A percentile compares a stretch with the other conserved stretches of the same genome.
These are phyloP conservation scores for Clonostachys solani DNA, from an alignment of 2,329 filamentous ascomycete species.

Conservation along the genomic window DNA sequence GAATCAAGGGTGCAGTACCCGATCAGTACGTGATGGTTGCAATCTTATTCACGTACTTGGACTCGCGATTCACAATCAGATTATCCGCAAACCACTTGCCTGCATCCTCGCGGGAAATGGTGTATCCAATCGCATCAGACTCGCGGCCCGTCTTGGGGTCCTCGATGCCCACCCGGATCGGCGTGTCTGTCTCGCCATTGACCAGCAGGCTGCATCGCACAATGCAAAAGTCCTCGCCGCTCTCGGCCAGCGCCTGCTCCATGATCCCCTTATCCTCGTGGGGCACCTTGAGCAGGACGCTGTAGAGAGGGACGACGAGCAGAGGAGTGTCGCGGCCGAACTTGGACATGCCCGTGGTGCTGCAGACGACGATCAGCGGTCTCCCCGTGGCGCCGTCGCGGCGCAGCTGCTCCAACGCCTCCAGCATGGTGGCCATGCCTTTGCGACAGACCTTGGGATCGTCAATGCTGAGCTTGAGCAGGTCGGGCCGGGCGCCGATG, in stretches of 20 bases:
- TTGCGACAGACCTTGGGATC: constrained; percentile 43
- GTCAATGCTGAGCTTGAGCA: constrained; percentile 27
- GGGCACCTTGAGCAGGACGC: constrained; percentile 29
- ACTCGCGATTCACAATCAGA: constrained; percentile 15
- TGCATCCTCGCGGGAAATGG: constrained; percentile 39
- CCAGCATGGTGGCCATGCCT: constrained; percentile 35
- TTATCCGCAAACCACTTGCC: constrained; percentile 42
- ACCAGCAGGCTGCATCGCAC: constrained; percentile 30
- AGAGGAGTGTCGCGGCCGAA: constrained; percentile 36
- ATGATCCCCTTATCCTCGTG: constrained; percentile 43
- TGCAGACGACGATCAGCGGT: constrained; percentile 27
- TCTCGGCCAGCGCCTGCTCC: constrained; percentile 26
- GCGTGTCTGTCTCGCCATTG: constrained; percentile 15
- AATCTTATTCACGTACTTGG: constrained; percentile 26
- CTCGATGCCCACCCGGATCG: constrained; percentile 32
- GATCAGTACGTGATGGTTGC: constrained; percentile 26
- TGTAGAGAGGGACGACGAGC: constrained; percentile 36
- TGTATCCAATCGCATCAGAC: constrained; percentile 35
- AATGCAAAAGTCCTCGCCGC: constrained; percentile 26
- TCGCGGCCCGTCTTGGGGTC: constrained; percentile 23
- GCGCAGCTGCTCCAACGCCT: constrained; percentile 25
- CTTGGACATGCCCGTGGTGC: constrained; percentile 32
- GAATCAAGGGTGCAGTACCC: background rate
- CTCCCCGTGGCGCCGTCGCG: constrained; percentile 12
- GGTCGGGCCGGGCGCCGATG: constrained; percentile 12